phyloP scores from a whole-genome alignment of 2,329 filamentous ascomycete genomes.

The Macrophomina tecta region DNA sequence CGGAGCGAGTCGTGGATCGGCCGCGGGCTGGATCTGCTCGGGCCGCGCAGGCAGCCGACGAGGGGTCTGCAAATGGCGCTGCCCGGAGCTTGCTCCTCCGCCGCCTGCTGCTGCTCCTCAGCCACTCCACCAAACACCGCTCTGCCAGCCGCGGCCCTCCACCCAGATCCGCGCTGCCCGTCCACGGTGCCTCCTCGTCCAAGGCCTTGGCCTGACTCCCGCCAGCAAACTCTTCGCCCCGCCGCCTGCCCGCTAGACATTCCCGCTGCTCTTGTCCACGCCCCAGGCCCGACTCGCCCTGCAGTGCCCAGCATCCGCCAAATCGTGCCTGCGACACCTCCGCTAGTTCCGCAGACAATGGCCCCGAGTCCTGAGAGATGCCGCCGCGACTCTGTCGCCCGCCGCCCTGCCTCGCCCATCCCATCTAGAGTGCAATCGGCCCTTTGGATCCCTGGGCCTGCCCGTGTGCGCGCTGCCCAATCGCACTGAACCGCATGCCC shows the following conservation, averaged over 20 bases:
- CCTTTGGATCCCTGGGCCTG: conserved; percentile 8
- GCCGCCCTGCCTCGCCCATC: background rate
- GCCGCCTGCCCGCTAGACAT: background rate
- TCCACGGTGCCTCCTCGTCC: no score
- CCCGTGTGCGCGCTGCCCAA: conserved; percentile 4
- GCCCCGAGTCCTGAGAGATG: background rate
- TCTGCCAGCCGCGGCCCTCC: no score
- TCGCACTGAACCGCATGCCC: background rate
- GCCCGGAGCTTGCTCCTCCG: background rate
- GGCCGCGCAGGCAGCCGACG: background rate
- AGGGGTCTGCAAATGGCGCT: background rate
- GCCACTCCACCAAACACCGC: no score
- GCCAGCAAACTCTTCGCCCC: background rate
- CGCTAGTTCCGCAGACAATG: background rate
- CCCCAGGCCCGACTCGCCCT: background rate
- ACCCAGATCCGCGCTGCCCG: no score
- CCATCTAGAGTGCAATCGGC: background rate
- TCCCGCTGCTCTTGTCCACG: background rate
- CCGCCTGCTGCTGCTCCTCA: no score
- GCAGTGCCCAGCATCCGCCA: background rate
- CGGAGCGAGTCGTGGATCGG: conserved; percentile 6
- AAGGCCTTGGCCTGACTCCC: no score
- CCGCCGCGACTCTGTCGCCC: background rate
- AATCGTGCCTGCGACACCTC: background rate
- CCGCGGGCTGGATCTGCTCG: background rate